These are phyloP conservation scores for Talaromyces sp. DNA, from an alignment of 2,329 filamentous ascomycete species.

Conservation along the genomic window DNA sequence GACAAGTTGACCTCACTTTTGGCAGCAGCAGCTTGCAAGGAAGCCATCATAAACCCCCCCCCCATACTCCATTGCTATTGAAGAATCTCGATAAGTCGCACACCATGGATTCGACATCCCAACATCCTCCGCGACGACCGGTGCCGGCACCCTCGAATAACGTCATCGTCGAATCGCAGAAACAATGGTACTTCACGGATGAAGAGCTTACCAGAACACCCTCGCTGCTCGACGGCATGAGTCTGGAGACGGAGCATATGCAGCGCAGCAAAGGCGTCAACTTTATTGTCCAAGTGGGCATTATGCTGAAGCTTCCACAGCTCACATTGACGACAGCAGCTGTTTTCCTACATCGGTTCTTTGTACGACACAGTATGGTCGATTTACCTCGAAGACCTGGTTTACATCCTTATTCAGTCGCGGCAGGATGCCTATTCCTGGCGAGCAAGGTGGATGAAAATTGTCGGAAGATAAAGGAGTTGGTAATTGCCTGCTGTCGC, in stretches of 20 bases:
- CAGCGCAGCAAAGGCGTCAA: slow-evolving; percentile 88
- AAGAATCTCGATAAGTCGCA: background rate
- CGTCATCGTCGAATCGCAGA: slow-evolving; percentile 56
- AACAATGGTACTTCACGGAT: slow-evolving; percentile 86
- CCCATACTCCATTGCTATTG: background rate
- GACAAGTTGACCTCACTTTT: background rate
- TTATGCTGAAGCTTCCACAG: slow-evolving; percentile 87
- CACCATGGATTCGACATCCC: slow-evolving; percentile 32
- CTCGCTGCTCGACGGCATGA: slow-evolving; percentile 78
- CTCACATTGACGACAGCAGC: slow-evolving; percentile 88
- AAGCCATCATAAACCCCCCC: background rate
- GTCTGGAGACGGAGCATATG: slow-evolving; percentile 72
- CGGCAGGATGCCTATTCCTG: slow-evolving; percentile 85
- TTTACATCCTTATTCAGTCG: slow-evolving; percentile 90
- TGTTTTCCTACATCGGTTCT: slow-evolving; percentile 93
- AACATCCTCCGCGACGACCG: slow-evolving; percentile 27
- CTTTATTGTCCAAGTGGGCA: slow-evolving; percentile 92
- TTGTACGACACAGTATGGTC: slow-evolving; percentile 83
- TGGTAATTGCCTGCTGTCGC: slow-evolving; percentile 89
- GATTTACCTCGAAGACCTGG: slow-evolving; percentile 66
- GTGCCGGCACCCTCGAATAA: slow-evolving; percentile 44
- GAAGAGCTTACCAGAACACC: slow-evolving; percentile 81
- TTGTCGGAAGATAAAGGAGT: slow-evolving; percentile 89
- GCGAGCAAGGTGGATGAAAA: slow-evolving; percentile 98
- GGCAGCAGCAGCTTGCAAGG: background rate